Conservation (phyloP, 257 asterid genomes). For the Solanum dulcamara region DNA sequence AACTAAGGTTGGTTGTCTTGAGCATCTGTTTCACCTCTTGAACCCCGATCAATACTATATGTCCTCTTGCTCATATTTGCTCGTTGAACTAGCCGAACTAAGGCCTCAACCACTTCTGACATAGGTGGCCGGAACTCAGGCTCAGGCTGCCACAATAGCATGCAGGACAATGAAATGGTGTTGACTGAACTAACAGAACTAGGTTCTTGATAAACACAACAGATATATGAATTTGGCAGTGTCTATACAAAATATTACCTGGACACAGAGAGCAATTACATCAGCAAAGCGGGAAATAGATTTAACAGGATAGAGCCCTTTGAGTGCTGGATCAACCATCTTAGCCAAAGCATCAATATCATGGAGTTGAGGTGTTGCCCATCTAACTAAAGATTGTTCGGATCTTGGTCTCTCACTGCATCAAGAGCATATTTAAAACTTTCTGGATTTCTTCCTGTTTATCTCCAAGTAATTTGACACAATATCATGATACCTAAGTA, state of each 20-base stretch:
- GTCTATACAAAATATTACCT: slow-evolving; percentile 22
- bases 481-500: background rate
- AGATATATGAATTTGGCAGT: background rate
- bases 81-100: slow-evolving; percentile 69
- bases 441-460: background rate
- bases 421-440: background rate
- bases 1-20: background rate
- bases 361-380: slow-evolving; percentile 84
- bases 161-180: background rate
- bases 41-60: slow-evolving; percentile 28
- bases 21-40: background rate
- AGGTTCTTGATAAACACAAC: background rate
- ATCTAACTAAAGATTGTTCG: slow-evolving; percentile 67
- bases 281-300: slow-evolving; percentile 79
- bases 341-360: slow-evolving; percentile 65
- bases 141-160: slow-evolving; percentile 46
- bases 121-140: slow-evolving; percentile 91
- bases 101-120: slow-evolving; percentile 80
- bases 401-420: slow-evolving; percentile 52
- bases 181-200: background rate
- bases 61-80: slow-evolving; percentile 84
- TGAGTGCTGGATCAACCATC: slow-evolving; percentile 71
- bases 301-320: slow-evolving; percentile 65
- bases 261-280: slow-evolving; percentile 64
- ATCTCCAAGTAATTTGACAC: background rate